phyloP scores from a whole-genome alignment of 257 asterid genomes.

The Scutellaria baicalensis region DNA sequence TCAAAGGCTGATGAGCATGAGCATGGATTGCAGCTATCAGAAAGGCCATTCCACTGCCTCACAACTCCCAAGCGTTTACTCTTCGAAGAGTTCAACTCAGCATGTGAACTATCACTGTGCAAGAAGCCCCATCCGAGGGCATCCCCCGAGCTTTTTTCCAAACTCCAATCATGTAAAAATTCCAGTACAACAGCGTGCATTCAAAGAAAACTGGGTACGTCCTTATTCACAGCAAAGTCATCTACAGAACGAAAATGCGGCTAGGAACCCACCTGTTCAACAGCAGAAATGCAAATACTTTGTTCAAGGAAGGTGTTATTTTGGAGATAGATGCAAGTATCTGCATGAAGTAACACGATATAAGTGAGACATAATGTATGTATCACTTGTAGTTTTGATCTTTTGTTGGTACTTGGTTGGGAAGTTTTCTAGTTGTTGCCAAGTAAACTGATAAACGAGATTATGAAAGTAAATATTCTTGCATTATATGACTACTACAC shows the following conservation, averaged over 20 bases:
- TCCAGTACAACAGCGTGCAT: background rate
- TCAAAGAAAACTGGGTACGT: background rate
- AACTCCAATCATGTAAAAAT: background rate
- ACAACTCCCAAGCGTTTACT: background rate
- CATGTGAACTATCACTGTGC: background rate
- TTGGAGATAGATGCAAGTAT: conserved; percentile 57
- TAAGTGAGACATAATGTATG: background rate
- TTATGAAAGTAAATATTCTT: too few relatives aligned
- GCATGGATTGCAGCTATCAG: conserved; percentile 15
- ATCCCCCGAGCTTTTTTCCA: background rate
- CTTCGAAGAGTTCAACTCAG: background rate
- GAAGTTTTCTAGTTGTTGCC: background rate
- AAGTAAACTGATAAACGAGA: too few relatives aligned
- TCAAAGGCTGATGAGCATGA: conserved; percentile 37
- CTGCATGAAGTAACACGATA: conserved; percentile 29
- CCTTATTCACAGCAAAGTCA: background rate
- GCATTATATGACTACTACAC: too few relatives aligned
- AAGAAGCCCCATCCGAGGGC: background rate
- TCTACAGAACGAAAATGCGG: background rate
- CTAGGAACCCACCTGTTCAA: conserved; percentile 5
- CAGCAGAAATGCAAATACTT: conserved; percentile 40
- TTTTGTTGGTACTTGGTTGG: background rate
- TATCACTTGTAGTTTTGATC: background rate
- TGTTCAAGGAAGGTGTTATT: conserved; percentile 56
- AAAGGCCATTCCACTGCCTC: conserved; percentile 2